Percentiles rank a stretch among this genome's conserved stretches.
Evolutionary conservation across 179 eudicot species (phyloP).

Genomic region (Beta lomatogona): DNA sequence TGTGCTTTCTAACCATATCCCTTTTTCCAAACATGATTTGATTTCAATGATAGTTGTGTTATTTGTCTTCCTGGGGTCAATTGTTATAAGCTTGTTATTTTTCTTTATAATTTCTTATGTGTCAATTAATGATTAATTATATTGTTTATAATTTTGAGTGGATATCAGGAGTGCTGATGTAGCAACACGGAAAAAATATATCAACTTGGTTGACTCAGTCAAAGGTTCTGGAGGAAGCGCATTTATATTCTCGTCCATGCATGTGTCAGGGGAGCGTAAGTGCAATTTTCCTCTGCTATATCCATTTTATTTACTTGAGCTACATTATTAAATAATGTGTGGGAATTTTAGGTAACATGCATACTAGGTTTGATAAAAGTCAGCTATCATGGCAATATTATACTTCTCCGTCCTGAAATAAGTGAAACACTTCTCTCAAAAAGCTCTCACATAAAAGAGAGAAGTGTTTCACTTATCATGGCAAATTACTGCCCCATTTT

Average conservation of each 20-base stretch:
- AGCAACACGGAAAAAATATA: constrained; percentile 69
- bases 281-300: constrained; percentile 13
- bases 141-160: not conserved
- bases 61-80: not conserved
- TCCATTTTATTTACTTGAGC: not conserved
- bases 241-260: constrained; percentile 89
- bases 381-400: not conserved
- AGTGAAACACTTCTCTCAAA: too few relatives aligned
- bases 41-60: not conserved
- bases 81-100: not conserved
- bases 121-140: not conserved
- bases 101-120: not conserved
- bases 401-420: too few relatives aligned
- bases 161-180: constrained; percentile 75
- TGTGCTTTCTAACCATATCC: not conserved
- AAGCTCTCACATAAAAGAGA: too few relatives aligned
- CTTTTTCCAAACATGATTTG: not conserved
- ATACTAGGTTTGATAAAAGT: not conserved
- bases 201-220: constrained; percentile 64
- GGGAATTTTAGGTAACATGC: not conserved
- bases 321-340: not conserved
- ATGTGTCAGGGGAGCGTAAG: constrained; percentile 98
- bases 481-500: too few relatives aligned
- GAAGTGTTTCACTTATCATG: too few relatives aligned
- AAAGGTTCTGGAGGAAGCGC: constrained; percentile 75